Evolutionary conservation across 805 yeast genomes (phyloP), one percentile per base, ranked within the genome.

Genomic region (Ogataea paradorogensis): DNA sequence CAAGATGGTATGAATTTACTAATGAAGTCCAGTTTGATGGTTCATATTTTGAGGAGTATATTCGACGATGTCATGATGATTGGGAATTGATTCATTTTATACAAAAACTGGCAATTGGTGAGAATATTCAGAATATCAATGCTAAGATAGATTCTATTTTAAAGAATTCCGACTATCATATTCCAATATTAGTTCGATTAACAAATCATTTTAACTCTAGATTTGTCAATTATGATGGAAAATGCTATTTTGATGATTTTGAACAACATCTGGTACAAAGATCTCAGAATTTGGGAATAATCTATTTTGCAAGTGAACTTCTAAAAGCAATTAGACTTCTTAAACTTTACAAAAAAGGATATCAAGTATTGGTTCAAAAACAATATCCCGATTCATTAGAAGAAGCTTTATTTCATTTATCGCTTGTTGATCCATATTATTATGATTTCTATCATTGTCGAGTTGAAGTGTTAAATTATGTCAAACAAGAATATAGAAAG

Each of bases 341-440:
- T n/a, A 33, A 21, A 15, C 27, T 48, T 9, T 38, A 51, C 20
- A 13, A 38, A 4, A 9, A 30, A 8, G 25, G 38, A 3, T 30
- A 29, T 24, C 18, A 33, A 9, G 22, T 30, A 14, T 11, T 38
- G 7, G 9, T 27, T n/a, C 15, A 30, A 8, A 31, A 35, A 9
- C 22, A 33, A 7, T n/a, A 16, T 7, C 47, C 51, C 2, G 18
- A 15, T 5, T 44, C 39, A 20, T 22, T 43, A 8, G 62, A 57
- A 16, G 27, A 30, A 1, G 38, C 52, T 3, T 40, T 51, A 5
- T 7, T 48, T 15, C 14, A 43, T 7, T 16, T 56, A 13, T 42
- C 50, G 27, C 27, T 38, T 8, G 11, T 56, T 6, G 62, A 58
- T 28, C 52, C 60, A 3, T 35, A 48, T 27, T 56, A 43, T 33